Conservation (phyloP, 352 stramenopile genomes). For the Phytopythium litorale region DNA sequence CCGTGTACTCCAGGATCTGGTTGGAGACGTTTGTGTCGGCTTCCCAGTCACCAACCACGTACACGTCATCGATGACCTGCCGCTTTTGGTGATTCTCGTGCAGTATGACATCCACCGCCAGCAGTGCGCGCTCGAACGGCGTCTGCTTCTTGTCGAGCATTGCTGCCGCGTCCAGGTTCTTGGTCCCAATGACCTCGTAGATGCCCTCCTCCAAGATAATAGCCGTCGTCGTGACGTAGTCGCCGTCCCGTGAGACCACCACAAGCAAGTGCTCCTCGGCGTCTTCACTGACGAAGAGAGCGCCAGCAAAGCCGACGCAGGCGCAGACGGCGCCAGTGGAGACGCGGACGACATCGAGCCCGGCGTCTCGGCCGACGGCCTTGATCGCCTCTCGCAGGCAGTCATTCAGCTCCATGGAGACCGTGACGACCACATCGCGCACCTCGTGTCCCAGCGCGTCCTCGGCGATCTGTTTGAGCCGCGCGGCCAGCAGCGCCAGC, state of each 20-base stretch:
- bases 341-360: neutral
- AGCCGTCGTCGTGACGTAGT: neutral
- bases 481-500: conserved; percentile 5
- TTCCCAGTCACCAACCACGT: conserved; percentile 2
- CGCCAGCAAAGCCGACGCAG: neutral
- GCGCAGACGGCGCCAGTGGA: neutral
- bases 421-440: conserved; percentile 5
- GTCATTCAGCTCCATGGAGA: conserved; percentile 5
- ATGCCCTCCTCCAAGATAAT: conserved; percentile 7
- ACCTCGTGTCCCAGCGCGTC: conserved; percentile 2
- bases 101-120: neutral
- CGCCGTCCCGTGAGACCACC: neutral
- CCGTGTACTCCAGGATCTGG: neutral
- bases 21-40: neutral
- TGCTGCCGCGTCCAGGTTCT: neutral
- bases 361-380: conserved; percentile 3
- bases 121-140: neutral
- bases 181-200: conserved; percentile 1
- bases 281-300: neutral
- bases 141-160: neutral
- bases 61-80: conserved; percentile 1
- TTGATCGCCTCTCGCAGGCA: conserved; percentile 5
- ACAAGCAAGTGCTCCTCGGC: conserved; percentile 2
- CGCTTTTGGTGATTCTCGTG: neutral
- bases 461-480: conserved; percentile 5